These are phyloP conservation scores for Petunia secreta DNA, from an alignment of 257 asterid species.

Conservation along the genomic window DNA sequence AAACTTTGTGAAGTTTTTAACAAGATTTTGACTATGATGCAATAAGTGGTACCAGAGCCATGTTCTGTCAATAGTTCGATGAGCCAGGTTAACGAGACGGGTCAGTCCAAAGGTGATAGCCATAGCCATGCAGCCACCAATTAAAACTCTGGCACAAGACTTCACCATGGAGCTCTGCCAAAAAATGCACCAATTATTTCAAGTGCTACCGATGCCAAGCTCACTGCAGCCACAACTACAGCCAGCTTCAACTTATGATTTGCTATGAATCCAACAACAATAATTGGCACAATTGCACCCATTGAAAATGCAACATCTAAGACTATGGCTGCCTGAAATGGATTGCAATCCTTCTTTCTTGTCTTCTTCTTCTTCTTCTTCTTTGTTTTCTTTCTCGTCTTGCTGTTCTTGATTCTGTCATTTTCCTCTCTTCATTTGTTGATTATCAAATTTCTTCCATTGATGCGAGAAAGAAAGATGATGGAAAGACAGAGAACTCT, in stretches of 20 bases:
- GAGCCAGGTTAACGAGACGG: neutral
- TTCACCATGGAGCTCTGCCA: conserved; percentile 48
- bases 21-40: too few relatives aligned
- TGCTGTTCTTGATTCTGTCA: conserved; percentile 1
- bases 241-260: conserved; percentile 45
- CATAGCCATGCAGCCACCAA: conserved; percentile 83
- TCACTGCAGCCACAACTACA: conserved; percentile 53
- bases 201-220: conserved; percentile 50
- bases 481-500: too few relatives aligned
- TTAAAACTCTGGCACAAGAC: conserved; percentile 53
- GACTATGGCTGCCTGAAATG: too few relatives aligned
- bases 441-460: too few relatives aligned
- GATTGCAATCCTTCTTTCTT: conserved; percentile 61
- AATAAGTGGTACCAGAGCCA: too few relatives aligned
- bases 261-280: conserved; percentile 55
- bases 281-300: too few relatives aligned
- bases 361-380: neutral
- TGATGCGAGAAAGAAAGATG: too few relatives aligned
- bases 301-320: too few relatives aligned
- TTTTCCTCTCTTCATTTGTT: conserved; percentile 33
- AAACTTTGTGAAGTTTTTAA: too few relatives aligned
- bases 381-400: too few relatives aligned
- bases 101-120: conserved; percentile 62
- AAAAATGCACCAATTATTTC: conserved; percentile 59
- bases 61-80: neutral